Evolutionary conservation across 176 grass and related monocot genomes (phyloP), one percentile per base, ranked within the genome.

Genomic region (Oryza brachyantha): DNA sequence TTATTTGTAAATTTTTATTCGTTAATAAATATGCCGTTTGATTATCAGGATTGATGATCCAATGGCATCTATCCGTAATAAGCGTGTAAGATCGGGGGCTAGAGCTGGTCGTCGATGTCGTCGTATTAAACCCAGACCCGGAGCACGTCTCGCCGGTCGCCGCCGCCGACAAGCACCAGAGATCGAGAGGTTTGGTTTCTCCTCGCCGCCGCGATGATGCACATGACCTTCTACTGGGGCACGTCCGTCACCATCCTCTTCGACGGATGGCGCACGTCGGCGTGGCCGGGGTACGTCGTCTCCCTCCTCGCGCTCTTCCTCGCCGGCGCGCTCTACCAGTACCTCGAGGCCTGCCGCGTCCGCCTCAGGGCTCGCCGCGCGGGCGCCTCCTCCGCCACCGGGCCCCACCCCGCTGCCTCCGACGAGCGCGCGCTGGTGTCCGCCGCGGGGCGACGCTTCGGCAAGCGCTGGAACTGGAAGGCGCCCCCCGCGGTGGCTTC

Each of bases 151-250:
- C 46, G 17, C 46, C 46, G 52, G 17, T 17, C 46, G 52, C 52
- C 52, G n/a, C n/a, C n/a, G 7, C 52, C 52, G 8, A 8, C 52
- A 57, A 1, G 17, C 7, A 57, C 52, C 7, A n/a, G 21, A 8
- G 48, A 52, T 5, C 13, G 52, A 57, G 52, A 22, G 52, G 52
- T 8, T n/a, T 24, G 19, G 7, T n/a, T 8, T 55, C 52, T 0
- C 21, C 59, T 17, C 40, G 10, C 34, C 0, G 46, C 43, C 34
- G 83, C 50, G 80, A 91, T 91, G 88, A 91, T 91, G 88, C 88
- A 91, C 75, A 91, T 91, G 88, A 84, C 80, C 75, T 91, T 91
- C 80, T 91, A 91, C 84, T 91, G 84, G 88, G 84, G 84, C 75
- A 84, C 38, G 54, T 66, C 61, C 36, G 88, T 84, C 21, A 87